Evolutionary conservation across 179 eudicot genomes (phyloP), one percentile per base, ranked within the genome.

Genomic region (Silene coronaria): DNA sequence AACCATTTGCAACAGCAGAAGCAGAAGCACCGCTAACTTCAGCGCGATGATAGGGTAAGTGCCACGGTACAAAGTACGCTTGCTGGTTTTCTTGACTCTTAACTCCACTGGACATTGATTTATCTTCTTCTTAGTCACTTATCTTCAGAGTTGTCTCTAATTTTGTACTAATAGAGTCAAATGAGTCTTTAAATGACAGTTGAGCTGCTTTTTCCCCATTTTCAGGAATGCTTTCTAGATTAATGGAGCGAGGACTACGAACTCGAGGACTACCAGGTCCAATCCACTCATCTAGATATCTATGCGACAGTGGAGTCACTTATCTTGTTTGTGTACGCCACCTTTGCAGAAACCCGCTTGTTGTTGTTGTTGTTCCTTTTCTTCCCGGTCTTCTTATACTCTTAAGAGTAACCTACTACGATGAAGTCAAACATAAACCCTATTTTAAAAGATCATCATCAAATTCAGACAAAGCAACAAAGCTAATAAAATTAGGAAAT

Each of bases 1-100:
- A 82, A 26, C 98, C 98, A 85, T 69, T 92, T 57, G 89, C 89
- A 61, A 92, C 81, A 48, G 97, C 97, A 67, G 74, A 71, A 76
- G 88, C 88, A 79, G 98, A 94, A 46, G 89, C 97, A 38, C 97
- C 98, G 77, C 87, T 84, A 34, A 92, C 85, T 82, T 92, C 98
- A 60, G 97, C 97, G 51, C 97, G 91, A 75, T 94, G 98, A 82
- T 94, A 92, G 45, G 97, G 98, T 70, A 94, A 87, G 80, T 94
- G 98, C 98, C 98, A 94, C 22, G 98, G 98, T 59, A 94, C 96
- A 79, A 94, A 94, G 83, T 83, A 94, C 82, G 90, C 98, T 67
- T 94, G 96, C 74, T 88, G 97, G 71, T 75, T 81, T 64, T 76
- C 83, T 24, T 57, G 63, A 67, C 55, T 24, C 42, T 71, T 76